These are phyloP conservation scores for Flaveria bidentis DNA, from an alignment of 129 eudicot species.

Conservation along the genomic window DNA sequence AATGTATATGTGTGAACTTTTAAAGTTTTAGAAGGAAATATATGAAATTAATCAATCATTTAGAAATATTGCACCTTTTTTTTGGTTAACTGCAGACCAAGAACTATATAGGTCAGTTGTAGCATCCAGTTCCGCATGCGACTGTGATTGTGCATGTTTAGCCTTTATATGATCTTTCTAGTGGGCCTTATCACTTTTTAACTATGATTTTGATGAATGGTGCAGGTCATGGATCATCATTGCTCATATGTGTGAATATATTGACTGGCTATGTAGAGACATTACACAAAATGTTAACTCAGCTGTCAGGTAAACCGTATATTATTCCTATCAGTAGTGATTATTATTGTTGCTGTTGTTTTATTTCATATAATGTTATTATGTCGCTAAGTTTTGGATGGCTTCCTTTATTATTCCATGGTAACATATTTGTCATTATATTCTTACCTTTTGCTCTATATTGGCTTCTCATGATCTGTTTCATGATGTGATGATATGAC, in stretches of 20 bases:
- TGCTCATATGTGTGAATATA: constrained; percentile 83
- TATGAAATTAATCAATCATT: background rate
- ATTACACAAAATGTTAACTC: constrained; percentile 81
- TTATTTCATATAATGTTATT: background rate
- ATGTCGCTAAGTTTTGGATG: background rate
- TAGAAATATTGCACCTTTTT: background rate
- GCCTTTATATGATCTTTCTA: background rate
- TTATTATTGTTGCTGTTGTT: background rate
- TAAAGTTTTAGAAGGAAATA: background rate
- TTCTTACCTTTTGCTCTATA: background rate
- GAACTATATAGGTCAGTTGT: constrained; percentile 1
- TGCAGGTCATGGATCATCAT: constrained; percentile 96
- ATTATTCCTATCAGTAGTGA: background rate
- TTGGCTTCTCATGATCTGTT: background rate
- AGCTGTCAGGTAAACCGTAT: constrained; percentile 73
- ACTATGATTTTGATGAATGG: constrained; percentile 29
- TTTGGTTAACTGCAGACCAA: constrained; percentile 1
- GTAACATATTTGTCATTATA: background rate
- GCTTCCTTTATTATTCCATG: background rate
- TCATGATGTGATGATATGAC: constrained; percentile 3
- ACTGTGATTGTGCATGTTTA: background rate
- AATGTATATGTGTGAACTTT: background rate
- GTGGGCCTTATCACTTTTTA: constrained; percentile 7
- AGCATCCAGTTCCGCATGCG: background rate
- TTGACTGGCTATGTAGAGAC: constrained; percentile 92